Percentiles rank a stretch among this genome's conserved stretches.
These are phyloP conservation scores for Venturia nashicola DNA, from an alignment of 2,329 filamentous ascomycete genomes.

Conservation along the genomic window DNA sequence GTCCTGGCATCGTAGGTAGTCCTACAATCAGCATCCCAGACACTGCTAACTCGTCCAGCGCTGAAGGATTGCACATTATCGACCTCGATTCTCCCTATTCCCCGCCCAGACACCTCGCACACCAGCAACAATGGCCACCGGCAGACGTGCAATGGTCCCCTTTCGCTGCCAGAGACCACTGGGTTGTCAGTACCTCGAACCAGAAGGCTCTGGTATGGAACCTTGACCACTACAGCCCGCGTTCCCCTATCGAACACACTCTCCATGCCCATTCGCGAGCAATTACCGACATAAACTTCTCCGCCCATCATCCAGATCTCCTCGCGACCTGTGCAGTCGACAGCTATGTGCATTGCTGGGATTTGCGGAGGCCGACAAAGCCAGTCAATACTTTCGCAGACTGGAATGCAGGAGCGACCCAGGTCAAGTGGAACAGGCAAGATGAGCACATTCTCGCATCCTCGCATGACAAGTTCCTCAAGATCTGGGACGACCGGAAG, in stretches of 20 bases:
- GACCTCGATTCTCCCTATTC: constrained; percentile 85
- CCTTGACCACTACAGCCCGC: constrained; percentile 55
- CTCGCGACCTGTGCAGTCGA: constrained; percentile 87
- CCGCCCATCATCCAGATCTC: constrained; percentile 78
- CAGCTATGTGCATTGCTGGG: constrained; percentile 88
- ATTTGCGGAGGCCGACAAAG: constrained; percentile 60
- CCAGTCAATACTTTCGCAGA: constrained; percentile 76
- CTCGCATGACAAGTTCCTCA: constrained; percentile 75
- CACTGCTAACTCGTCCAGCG: constrained; percentile 31
- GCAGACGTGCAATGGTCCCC: constrained; percentile 97
- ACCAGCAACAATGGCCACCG: constrained; percentile 86
- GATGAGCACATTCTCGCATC: constrained; percentile 80
- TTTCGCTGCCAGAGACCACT: constrained; percentile 78
- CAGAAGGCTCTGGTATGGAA: constrained; percentile 94
- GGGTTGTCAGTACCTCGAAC: constrained; percentile 90
- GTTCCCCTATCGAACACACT: constrained; percentile 79
- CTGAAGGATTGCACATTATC: constrained; percentile 80
- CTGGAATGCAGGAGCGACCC: constrained; percentile 86
- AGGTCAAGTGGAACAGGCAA: constrained; percentile 89
- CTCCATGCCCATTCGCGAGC: constrained; percentile 75
- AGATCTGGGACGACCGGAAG: constrained; percentile 82
- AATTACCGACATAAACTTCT: constrained; percentile 95
- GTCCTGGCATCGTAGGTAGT: constrained; percentile 62
- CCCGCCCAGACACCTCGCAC: constrained; percentile 70
- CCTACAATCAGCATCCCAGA: constrained; percentile 31